Percentiles rank a stretch among this genome's conserved stretches.
Conservation (phyloP, 306 rosid species). For the Acacia melanoxylon region DNA sequence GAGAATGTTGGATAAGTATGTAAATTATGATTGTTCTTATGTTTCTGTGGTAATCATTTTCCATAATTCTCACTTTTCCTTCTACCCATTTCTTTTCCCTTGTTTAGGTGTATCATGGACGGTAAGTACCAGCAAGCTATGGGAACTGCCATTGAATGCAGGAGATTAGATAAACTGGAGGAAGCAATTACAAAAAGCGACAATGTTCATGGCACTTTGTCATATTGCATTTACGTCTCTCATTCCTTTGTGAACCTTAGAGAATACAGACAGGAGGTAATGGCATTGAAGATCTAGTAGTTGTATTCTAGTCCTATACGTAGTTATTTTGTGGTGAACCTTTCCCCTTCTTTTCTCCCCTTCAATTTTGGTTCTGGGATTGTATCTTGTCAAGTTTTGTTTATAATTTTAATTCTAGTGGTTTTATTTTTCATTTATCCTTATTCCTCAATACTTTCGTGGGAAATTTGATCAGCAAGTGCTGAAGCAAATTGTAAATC, state of each 20-base stretch:
- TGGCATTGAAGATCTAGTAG: conserved; percentile 8
- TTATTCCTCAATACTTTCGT: not conserved
- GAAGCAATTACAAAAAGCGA: conserved; percentile 98
- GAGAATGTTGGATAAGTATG: conserved; percentile 96
- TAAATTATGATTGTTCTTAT: conserved; percentile 2
- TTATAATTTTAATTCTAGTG: conserved; percentile 7
- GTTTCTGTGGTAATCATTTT: not conserved
- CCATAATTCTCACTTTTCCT: conserved; percentile 1
- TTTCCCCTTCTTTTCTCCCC: not conserved
- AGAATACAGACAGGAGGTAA: conserved; percentile 93
- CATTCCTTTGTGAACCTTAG: conserved; percentile 91
- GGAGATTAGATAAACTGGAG: conserved; percentile 97
- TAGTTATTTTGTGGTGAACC: not conserved
- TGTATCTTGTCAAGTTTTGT: not conserved
- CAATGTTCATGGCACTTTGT: conserved; percentile 83
- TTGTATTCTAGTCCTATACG: conserved; percentile 18
- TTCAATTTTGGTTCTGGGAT: not conserved
- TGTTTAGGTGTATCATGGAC: conserved; percentile 79
- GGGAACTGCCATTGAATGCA: conserved; percentile 97
- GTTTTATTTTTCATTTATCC: not conserved
- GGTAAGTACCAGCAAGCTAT: conserved; percentile 97
- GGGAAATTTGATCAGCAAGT: not conserved
- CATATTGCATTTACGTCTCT: conserved; percentile 87
- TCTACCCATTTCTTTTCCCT: conserved; percentile 20
- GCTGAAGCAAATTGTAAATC: not conserved